Conservation (phyloP, 495 filamentous ascomycete genomes). For the Choiromyces venosus region DNA sequence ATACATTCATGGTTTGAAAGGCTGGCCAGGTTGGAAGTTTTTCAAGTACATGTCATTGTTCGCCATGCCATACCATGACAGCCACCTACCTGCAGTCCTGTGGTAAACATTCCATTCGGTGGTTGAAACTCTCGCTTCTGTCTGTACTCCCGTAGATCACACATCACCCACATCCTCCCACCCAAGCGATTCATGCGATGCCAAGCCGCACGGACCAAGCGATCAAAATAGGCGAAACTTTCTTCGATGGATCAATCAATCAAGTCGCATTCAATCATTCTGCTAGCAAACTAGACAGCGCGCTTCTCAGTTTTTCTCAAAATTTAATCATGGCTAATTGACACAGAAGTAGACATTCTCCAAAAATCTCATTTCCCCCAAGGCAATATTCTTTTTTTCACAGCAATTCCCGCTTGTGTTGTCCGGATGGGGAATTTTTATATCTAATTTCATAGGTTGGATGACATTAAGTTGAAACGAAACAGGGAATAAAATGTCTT, state of each 20-base stretch:
- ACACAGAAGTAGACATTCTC: background rate
- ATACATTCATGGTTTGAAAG: too few relatives aligned
- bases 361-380: background rate
- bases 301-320: too few relatives aligned
- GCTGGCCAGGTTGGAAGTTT: background rate
- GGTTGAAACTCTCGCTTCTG: background rate
- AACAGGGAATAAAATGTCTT: background rate
- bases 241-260: background rate
- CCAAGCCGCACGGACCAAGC: background rate
- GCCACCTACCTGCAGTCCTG: background rate
- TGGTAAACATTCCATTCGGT: background rate
- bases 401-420: background rate
- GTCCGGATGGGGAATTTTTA: background rate
- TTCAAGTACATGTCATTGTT: background rate
- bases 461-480: background rate
- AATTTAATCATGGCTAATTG: background rate
- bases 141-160: background rate
- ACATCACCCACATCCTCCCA: too few relatives aligned
- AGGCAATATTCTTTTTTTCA: too few relatives aligned
- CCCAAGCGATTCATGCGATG: background rate
- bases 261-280: background rate
- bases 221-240: conserved; percentile 3
- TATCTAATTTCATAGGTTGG: background rate
- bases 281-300: background rate
- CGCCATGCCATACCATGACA: background rate